Evolutionary conservation across 495 filamentous ascomycete species (phyloP), one percentile per base, ranked within the genome.

Genomic region (Amniculicola lignicola): DNA sequence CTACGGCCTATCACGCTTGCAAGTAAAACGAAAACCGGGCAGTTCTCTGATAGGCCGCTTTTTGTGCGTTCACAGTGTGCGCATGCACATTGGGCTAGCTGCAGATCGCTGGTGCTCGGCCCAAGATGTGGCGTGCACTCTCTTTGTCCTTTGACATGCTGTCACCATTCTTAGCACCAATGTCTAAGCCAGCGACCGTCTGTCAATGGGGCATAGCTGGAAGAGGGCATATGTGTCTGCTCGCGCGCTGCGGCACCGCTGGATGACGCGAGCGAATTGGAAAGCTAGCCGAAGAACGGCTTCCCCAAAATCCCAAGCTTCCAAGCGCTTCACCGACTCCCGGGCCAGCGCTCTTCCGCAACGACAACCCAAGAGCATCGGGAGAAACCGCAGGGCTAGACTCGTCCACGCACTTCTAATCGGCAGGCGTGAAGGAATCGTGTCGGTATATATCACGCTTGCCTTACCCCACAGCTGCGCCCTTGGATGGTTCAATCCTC

Each of bases 251-350:
- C n/a, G n/a, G n/a, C n/a, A n/a, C n/a, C n/a, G n/a, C n/a, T n/a
- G n/a, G n/a, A n/a, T 39, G 23, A 43, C 23, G 31, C 49, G 49
- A 28, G 38, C 36, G 14, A 44, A 11, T 15, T 24, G 23, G 31
- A 42, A 22, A 4, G 38, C 12, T 7, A 38, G 45, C 45, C 21
- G 29, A 29, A 18, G 18, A 9, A 22, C 23, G 35, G 48, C 19
- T 25, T 14, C 2, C 14, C 1, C 22, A 7, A 9, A 23, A 1
- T 19, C 21, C 19, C 24, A 33, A 41, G 19, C 36, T 15, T 29
- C 48, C 37, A 53, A 54, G 51, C 39, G 4, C 2, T 15, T 33
- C 51, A 44, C 51, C 38, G 51, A 54, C 51, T 21, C 27, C 16
- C 39, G 51, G 51, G 1, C 24, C 51, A 44, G 51, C 38, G 11